Percentiles rank a stretch among this genome's conserved stretches.
Evolutionary conservation across 2,329 filamentous ascomycete genomes (phyloP).

Genomic region (Plectosphaerella plurivora): DNA sequence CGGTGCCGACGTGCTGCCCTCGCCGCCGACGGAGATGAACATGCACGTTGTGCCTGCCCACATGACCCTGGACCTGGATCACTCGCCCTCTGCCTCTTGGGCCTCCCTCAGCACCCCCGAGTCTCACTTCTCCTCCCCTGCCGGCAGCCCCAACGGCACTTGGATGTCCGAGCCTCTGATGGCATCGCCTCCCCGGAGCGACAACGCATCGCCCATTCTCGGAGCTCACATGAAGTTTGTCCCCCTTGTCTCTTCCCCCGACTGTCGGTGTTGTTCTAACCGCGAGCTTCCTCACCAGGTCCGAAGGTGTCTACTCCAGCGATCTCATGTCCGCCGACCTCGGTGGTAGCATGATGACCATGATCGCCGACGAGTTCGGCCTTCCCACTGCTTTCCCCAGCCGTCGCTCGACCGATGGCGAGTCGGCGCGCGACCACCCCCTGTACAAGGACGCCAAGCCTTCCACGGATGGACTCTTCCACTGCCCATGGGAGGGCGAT

Average conservation of each 20-base stretch:
- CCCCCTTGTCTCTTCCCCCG: conserved; percentile 22
- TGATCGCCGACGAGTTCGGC: conserved; percentile 31
- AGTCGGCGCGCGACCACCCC: conserved; percentile 60
- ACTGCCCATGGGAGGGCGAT: conserved; percentile 81
- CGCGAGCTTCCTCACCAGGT: conserved; percentile 18
- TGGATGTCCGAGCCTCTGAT: conserved; percentile 29
- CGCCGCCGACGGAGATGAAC: conserved; percentile 34
- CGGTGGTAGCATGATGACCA: conserved; percentile 14
- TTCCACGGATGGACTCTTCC: conserved; percentile 75
- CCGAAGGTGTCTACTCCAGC: conserved; percentile 30
- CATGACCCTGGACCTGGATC: conserved; percentile 50
- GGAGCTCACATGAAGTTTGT: conserved; percentile 29
- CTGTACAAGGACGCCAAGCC: conserved; percentile 66
- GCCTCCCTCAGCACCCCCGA: conserved; percentile 16
- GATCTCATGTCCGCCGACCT: conserved; percentile 14
- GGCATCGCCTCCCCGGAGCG: conserved; percentile 38
- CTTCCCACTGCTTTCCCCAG: conserved; percentile 32
- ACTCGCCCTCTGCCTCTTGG: conserved; percentile 48
- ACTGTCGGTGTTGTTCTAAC: conserved; percentile 8
- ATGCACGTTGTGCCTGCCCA: conserved; percentile 54
- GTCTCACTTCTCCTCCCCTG: conserved; percentile 12
- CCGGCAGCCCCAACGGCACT: conserved; percentile 8
- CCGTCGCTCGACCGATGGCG: conserved; percentile 46
- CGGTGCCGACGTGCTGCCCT: conserved; percentile 36
- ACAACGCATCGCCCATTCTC: conserved; percentile 45